Conservation (phyloP, 164 flowering plant species). For the Piper longum region DNA sequence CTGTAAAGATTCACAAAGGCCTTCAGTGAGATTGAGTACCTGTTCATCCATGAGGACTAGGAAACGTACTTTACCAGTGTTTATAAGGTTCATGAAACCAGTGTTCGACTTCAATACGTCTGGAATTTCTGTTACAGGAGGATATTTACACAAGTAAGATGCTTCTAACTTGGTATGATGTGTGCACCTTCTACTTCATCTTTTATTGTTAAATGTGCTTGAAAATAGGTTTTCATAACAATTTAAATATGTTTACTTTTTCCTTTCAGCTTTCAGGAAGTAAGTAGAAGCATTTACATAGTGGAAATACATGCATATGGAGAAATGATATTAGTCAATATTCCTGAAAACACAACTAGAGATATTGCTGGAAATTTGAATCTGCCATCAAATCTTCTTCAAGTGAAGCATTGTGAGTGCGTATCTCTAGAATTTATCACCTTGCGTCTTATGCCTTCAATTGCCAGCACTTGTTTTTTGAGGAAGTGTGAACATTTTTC, state of each 20-base stretch:
- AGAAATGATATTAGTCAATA: conserved; percentile 29
- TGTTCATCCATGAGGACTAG: conserved; percentile 47
- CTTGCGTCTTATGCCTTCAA: background rate
- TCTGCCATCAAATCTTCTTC: conserved; percentile 60
- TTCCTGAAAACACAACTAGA: conserved; percentile 69
- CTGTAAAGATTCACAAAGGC: conserved; percentile 51
- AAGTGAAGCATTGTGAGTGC: conserved; percentile 74
- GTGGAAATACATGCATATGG: conserved; percentile 37
- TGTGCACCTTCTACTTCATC: background rate
- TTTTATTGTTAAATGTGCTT: background rate
- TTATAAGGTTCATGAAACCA: conserved; percentile 61
- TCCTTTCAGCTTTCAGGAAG: conserved; percentile 48
- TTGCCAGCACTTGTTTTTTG: too few relatives aligned
- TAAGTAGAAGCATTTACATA: conserved; percentile 37
- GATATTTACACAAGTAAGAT: conserved; percentile 55
- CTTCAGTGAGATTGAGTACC: conserved; percentile 64
- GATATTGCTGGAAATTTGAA: conserved; percentile 92
- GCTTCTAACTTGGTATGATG: background rate
- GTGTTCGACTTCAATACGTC: conserved; percentile 82
- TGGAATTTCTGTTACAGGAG: conserved; percentile 56
- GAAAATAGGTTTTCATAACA: background rate
- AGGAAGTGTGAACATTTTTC: too few relatives aligned
- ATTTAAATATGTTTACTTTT: background rate
- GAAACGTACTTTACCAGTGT: conserved; percentile 33
- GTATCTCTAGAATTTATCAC: background rate